Evolutionary conservation across 225 moss, liverwort and hornwort species (phyloP).

Genomic region (Bryum argenteum): DNA sequence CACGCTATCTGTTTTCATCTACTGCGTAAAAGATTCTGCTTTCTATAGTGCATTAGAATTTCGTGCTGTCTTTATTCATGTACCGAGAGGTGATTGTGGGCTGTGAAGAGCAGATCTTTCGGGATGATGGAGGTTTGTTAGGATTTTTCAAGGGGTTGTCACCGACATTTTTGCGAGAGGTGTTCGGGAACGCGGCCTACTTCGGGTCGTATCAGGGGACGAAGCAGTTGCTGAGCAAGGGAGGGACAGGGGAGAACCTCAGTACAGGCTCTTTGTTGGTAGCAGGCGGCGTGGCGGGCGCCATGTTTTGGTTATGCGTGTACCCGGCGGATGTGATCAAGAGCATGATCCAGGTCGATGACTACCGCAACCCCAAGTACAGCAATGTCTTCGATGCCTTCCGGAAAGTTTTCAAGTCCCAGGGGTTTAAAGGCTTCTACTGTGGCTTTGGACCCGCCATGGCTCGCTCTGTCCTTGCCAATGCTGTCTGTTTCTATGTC

Average conservation of each 20-base stretch:
- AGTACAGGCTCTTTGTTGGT: slow-evolving; percentile 54
- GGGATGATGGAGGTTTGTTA: slow-evolving; percentile 56
- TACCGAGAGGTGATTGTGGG: no score
- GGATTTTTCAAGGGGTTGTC: slow-evolving; percentile 76
- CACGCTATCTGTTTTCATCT: no score
- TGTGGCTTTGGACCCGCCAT: slow-evolving; percentile 88
- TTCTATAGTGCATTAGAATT: no score
- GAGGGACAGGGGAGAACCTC: slow-evolving; percentile 45
- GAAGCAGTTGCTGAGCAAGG: slow-evolving; percentile 69
- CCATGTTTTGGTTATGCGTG: slow-evolving; percentile 72
- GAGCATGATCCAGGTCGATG: slow-evolving; percentile 84
- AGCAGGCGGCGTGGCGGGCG: slow-evolving; percentile 80
- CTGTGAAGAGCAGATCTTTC: slow-evolving; percentile 40
- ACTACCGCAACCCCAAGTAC: slow-evolving; percentile 72
- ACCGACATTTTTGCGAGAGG: slow-evolving; percentile 77
- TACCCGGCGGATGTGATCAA: slow-evolving; percentile 84
- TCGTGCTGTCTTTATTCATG: no score
- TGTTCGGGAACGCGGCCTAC: slow-evolving; percentile 81
- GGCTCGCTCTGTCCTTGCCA: slow-evolving; percentile 72
- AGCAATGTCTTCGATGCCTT: slow-evolving; percentile 67
- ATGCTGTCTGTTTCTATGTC: slow-evolving; percentile 79
- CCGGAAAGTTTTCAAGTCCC: slow-evolving; percentile 63
- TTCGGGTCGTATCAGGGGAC: slow-evolving; percentile 78
- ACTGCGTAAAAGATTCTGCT: no score
- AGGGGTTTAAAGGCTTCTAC: slow-evolving; percentile 74